A percentile compares a stretch with the other conserved stretches of the same genome.
Evolutionary conservation across 2,329 filamentous ascomycete species (phyloP).

Genomic region (Sporothrix mexicana): DNA sequence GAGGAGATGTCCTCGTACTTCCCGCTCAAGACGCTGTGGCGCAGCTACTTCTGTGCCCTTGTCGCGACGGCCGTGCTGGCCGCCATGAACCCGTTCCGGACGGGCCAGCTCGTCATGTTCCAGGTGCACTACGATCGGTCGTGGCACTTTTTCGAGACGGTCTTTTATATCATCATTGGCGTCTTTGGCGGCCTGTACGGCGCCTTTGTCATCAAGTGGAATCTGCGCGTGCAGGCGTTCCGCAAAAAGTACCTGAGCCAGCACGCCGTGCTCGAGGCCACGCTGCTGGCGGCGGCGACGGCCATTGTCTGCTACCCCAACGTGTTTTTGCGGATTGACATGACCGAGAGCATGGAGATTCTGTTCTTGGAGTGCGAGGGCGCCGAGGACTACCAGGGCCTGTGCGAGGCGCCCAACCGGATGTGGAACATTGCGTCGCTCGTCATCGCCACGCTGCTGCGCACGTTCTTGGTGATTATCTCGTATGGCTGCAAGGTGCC

Average conservation of each 20-base stretch:
- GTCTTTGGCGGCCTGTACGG: constrained; percentile 95
- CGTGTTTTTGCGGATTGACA: constrained; percentile 92
- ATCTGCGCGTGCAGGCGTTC: constrained; percentile 87
- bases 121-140: constrained; percentile 93
- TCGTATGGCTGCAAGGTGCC: constrained; percentile 98
- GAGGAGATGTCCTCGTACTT: constrained; percentile 99
- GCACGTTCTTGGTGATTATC: constrained; percentile 85
- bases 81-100: constrained; percentile 96
- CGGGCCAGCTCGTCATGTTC: constrained; percentile 98
- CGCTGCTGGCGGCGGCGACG: constrained; percentile 79
- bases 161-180: constrained; percentile 91
- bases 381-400: constrained; percentile 82
- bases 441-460: constrained; percentile 76
- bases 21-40: constrained; percentile 95
- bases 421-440: constrained; percentile 81
- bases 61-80: constrained; percentile 92
- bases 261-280: constrained; percentile 86
- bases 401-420: constrained; percentile 81
- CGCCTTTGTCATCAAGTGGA: constrained; percentile 98
- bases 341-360: constrained; percentile 99
- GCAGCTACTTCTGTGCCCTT: constrained; percentile 96
- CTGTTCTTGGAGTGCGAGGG: constrained; percentile 93
- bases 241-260: constrained; percentile 87
- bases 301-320: constrained; percentile 97
- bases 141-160: constrained; percentile 96